A percentile compares a stretch with the other conserved stretches of the same genome.
Conservation (phyloP, 2,329 filamentous ascomycete species). For the Anthostomella pinea region DNA sequence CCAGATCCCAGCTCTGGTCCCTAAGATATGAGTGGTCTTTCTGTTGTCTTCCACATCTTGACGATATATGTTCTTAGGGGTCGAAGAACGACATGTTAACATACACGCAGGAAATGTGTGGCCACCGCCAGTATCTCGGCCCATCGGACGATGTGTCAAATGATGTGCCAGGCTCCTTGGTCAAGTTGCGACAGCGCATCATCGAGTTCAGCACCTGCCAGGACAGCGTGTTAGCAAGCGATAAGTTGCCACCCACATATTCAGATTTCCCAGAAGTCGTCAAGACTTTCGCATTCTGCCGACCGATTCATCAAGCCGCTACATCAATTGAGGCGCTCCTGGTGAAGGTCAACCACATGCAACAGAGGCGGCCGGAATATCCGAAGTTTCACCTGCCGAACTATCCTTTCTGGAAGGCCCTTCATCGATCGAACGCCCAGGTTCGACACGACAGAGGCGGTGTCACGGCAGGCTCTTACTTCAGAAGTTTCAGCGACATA, state of each 20-base stretch:
- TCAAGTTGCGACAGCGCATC: constrained; percentile 41
- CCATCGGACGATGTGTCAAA: constrained; percentile 40
- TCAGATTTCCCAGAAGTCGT: constrained; percentile 49
- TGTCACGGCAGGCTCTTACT: constrained; percentile 48
- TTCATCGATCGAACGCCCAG: constrained; percentile 54
- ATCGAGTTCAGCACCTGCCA: constrained; percentile 47
- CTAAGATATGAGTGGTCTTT: no score
- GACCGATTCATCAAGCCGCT: constrained; percentile 52
- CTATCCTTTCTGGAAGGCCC: constrained; percentile 51
- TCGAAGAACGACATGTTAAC: no score
- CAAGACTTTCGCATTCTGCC: constrained; percentile 53
- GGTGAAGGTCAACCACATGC: constrained; percentile 47
- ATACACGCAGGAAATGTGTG: constrained; percentile 51
- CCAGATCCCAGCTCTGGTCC: no score
- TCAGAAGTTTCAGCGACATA: constrained; percentile 44
- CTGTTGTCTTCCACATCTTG: no score
- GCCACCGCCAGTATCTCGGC: constrained; percentile 46
- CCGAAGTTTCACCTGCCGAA: constrained; percentile 48
- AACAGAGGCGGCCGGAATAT: constrained; percentile 36
- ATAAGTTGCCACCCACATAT: constrained; percentile 43
- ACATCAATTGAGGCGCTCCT: constrained; percentile 45
- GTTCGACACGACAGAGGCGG: constrained; percentile 59
- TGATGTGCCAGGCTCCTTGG: constrained; percentile 39
- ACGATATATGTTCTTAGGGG: no score
- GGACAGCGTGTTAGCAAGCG: constrained; percentile 43